Percentiles rank a stretch among this genome's conserved stretches.
These are phyloP conservation scores for Chaetomium cochliodes DNA, from an alignment of 495 filamentous ascomycete genomes.

Conservation along the genomic window DNA sequence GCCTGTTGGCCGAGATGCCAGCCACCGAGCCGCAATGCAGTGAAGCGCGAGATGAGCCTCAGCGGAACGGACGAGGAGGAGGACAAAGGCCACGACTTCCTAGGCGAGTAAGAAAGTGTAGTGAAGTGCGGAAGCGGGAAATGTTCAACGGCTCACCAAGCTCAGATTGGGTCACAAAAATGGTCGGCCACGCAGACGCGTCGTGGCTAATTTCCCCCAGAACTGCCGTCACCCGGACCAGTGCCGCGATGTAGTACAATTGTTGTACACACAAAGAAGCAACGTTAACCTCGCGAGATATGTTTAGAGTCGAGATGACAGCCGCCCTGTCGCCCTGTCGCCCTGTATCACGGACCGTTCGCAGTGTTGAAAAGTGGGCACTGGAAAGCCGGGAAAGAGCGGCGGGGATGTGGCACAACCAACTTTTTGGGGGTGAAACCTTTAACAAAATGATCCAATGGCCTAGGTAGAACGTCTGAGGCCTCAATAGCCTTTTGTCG, in stretches of 20 bases:
- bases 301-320: neutral
- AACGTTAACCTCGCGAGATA: neutral
- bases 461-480: too few species aligned
- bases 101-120: neutral
- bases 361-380: neutral
- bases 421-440: too few species aligned
- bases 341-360: neutral
- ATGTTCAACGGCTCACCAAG: neutral
- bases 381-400: neutral
- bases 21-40: neutral
- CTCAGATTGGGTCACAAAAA: neutral
- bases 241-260: neutral
- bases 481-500: too few species aligned
- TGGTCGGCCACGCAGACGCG: conserved; percentile 3
- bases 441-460: too few species aligned
- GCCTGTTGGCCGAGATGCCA: neutral
- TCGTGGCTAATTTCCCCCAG: conserved; percentile 7
- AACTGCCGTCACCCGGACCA: neutral
- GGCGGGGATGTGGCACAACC: too few species aligned
- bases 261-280: neutral
- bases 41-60: neutral
- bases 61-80: neutral
- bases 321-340: neutral
- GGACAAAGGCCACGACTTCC: neutral
- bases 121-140: neutral